These are phyloP conservation scores for Hypocrella siamensis DNA, from an alignment of 2,329 filamentous ascomycete species.

Conservation along the genomic window DNA sequence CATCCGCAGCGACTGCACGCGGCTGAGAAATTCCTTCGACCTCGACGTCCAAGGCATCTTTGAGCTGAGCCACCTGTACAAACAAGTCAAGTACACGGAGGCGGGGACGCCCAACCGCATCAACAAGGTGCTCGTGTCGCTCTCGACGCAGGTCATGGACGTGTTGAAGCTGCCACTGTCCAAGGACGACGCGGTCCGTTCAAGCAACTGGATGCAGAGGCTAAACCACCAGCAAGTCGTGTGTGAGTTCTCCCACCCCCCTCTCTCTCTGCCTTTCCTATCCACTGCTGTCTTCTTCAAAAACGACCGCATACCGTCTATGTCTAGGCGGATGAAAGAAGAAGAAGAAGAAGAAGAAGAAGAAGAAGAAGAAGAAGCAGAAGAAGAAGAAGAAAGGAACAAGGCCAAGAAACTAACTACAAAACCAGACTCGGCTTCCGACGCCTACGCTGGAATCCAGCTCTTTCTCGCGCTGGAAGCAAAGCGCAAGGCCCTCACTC, in stretches of 20 bases:
- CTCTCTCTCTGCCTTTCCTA: background rate
- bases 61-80: slow-evolving; percentile 73
- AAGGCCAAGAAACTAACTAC: no score
- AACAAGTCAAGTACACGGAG: slow-evolving; percentile 52
- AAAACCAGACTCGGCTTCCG: slow-evolving; percentile 54
- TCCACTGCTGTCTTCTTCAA: no score
- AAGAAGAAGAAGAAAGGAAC: background rate
- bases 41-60: slow-evolving; percentile 53
- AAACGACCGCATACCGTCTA: no score
- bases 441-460: slow-evolving; percentile 66
- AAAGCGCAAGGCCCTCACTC: slow-evolving; percentile 48
- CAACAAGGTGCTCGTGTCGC: slow-evolving; percentile 48
- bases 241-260: slow-evolving; percentile 34
- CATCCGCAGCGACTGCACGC: slow-evolving; percentile 55
- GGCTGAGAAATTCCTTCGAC: slow-evolving; percentile 49
- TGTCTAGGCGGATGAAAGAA: no score
- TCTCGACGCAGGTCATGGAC: slow-evolving; percentile 56
- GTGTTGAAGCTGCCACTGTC: slow-evolving; percentile 58
- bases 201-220: slow-evolving; percentile 55
- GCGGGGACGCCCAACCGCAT: slow-evolving; percentile 35
- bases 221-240: slow-evolving; percentile 50
- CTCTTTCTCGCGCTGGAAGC: slow-evolving; percentile 58
- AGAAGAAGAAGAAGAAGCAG: background rate
- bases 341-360: background rate
- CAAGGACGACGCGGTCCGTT: slow-evolving; percentile 55